Evolutionary conservation across 2,329 filamentous ascomycete species (phyloP).

Genomic region (Teratosphaeria nubilosa): DNA sequence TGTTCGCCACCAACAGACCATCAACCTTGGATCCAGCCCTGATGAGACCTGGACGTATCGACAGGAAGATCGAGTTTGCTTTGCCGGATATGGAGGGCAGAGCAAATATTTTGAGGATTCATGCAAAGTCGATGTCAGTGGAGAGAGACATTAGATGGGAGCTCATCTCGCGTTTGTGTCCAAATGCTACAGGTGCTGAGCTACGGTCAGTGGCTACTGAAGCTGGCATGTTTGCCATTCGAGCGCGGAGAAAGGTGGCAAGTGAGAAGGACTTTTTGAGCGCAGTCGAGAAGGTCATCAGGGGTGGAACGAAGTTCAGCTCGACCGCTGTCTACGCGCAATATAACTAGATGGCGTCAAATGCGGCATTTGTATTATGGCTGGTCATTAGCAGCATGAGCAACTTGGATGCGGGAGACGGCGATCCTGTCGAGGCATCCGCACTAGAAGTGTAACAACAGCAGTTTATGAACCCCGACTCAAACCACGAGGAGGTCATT

Average conservation of each 20-base stretch:
- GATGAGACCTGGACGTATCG: constrained; percentile 94
- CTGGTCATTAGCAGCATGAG: neutral
- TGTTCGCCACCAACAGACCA: constrained; percentile 96
- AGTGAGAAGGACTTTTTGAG: constrained; percentile 98
- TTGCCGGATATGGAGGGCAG: constrained; percentile 93
- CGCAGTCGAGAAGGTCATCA: constrained; percentile 98
- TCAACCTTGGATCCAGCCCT: constrained; percentile 93
- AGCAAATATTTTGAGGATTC: constrained; percentile 94
- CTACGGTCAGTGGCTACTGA: constrained; percentile 94
- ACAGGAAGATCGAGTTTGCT: constrained; percentile 98
- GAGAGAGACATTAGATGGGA: constrained; percentile 99
- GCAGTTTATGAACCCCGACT: neutral
- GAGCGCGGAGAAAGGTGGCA: constrained; percentile 88
- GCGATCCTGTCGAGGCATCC: neutral
- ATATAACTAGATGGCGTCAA: constrained; percentile 66
- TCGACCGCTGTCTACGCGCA: constrained; percentile 96
- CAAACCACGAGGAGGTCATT: neutral
- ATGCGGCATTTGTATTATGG: neutral
- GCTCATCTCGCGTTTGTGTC: constrained; percentile 90
- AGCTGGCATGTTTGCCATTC: constrained; percentile 96
- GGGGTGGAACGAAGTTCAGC: constrained; percentile 99
- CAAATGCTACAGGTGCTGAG: constrained; percentile 94
- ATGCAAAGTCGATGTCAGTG: constrained; percentile 99
- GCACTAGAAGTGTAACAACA: neutral
- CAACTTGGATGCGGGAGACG: neutral